Conservation (phyloP, 2,329 filamentous ascomycete genomes). For the Scedosporium minutisporum region DNA sequence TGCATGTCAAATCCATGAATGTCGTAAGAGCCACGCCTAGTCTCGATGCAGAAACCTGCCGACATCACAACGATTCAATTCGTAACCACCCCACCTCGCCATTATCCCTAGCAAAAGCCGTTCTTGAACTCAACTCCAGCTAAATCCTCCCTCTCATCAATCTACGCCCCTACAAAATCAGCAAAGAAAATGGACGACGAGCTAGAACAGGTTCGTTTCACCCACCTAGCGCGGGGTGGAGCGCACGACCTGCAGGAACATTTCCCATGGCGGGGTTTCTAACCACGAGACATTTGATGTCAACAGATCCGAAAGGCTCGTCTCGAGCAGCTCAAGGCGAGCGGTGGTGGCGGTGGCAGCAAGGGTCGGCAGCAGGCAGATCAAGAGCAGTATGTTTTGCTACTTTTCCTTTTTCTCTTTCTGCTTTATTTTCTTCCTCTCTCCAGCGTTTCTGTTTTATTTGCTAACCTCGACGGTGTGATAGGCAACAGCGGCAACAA, state of each 20-base stretch:
- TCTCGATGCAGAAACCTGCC: too few species aligned
- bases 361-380: slow-evolving; percentile 38
- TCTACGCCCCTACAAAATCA: neutral
- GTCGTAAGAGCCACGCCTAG: too few species aligned
- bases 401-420: neutral
- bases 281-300: neutral
- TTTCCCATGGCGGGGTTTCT: neutral
- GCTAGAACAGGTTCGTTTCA: slow-evolving; percentile 26
- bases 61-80: too few species aligned
- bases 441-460: neutral
- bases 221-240: neutral
- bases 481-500: slow-evolving; percentile 6
- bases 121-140: neutral
- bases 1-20: too few species aligned
- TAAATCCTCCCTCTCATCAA: neutral
- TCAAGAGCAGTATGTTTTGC: slow-evolving; percentile 47
- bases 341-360: slow-evolving; percentile 47
- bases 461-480: neutral
- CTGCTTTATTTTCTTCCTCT: neutral
- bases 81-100: too few species aligned
- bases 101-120: too few species aligned
- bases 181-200: slow-evolving; percentile 31
- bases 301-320: slow-evolving; percentile 78
- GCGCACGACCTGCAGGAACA: slow-evolving; percentile 5
- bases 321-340: slow-evolving; percentile 80